These are phyloP conservation scores for Hypsizygus marmoreus DNA, from an alignment of 768 basidiomycete genomes.

Conservation along the genomic window DNA sequence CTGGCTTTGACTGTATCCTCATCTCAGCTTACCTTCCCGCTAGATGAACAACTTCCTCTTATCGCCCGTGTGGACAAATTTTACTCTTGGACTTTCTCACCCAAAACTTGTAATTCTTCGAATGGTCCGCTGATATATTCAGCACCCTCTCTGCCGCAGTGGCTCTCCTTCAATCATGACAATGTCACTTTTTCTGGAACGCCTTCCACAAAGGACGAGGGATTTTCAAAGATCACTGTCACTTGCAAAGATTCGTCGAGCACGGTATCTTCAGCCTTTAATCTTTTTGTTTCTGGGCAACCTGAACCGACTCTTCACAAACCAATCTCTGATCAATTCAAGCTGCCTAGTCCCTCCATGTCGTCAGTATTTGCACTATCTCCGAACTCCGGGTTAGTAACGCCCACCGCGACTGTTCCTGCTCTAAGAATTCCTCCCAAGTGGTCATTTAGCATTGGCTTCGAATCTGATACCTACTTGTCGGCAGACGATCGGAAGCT, in stretches of 20 bases:
- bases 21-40: constrained; percentile 57
- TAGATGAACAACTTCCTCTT: constrained; percentile 73
- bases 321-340: constrained; percentile 64
- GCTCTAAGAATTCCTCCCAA: constrained; percentile 71
- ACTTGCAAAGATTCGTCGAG: constrained; percentile 58
- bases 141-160: constrained; percentile 61
- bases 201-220: constrained; percentile 64
- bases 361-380: constrained; percentile 76
- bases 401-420: constrained; percentile 48
- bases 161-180: constrained; percentile 73
- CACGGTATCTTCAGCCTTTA: constrained; percentile 52
- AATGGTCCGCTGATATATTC: constrained; percentile 50
- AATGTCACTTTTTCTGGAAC: constrained; percentile 68
- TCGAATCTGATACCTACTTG: constrained; percentile 64
- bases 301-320: constrained; percentile 55
- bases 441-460: constrained; percentile 93
- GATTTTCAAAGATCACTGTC: constrained; percentile 60
- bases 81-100: constrained; percentile 72
- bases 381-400: constrained; percentile 56
- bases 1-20: constrained; percentile 38
- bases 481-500: constrained; percentile 47
- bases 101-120: constrained; percentile 61
- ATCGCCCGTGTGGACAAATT: constrained; percentile 68
- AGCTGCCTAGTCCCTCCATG: constrained; percentile 57
- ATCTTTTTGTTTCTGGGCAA: constrained; percentile 56